phyloP scores from a whole-genome alignment of 2,329 filamentous ascomycete species.

The Cadophora sp. region DNA sequence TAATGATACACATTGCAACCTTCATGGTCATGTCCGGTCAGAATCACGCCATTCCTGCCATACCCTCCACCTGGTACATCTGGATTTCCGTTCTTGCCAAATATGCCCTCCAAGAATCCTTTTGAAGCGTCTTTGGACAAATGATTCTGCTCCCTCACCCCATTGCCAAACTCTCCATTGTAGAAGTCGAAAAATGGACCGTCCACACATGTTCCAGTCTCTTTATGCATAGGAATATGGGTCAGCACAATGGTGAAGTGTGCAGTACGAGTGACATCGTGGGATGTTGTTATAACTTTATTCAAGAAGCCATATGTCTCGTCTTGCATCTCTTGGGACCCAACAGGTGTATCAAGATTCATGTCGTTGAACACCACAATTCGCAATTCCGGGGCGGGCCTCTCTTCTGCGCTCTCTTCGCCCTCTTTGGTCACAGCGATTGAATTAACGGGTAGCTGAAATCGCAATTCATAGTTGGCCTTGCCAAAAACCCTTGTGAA shows the following conservation, averaged over 20 bases:
- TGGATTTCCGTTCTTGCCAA: conserved; percentile 73
- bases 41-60: conserved; percentile 77
- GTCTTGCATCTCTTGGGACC: conserved; percentile 70
- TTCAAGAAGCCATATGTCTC: conserved; percentile 82
- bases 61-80: conserved; percentile 64
- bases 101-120: conserved; percentile 83
- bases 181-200: conserved; percentile 84
- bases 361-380: conserved; percentile 90
- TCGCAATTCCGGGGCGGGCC: conserved; percentile 72
- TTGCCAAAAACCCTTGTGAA: conserved; percentile 88
- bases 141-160: conserved; percentile 90
- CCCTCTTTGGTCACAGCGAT: conserved; percentile 46
- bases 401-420: conserved; percentile 52
- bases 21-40: conserved; percentile 95
- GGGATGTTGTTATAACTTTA: conserved; percentile 66
- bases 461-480: conserved; percentile 89
- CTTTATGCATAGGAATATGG: conserved; percentile 90
- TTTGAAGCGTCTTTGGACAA: conserved; percentile 75
- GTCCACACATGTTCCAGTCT: conserved; percentile 82
- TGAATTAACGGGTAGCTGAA: conserved; percentile 59
- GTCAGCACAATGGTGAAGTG: conserved; percentile 87
- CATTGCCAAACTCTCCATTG: conserved; percentile 65
- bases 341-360: conserved; percentile 87
- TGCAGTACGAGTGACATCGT: conserved; percentile 65
- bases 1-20: conserved; percentile 92